phyloP scores from a whole-genome alignment of 257 asterid species.

The Capsicum baccatum region DNA sequence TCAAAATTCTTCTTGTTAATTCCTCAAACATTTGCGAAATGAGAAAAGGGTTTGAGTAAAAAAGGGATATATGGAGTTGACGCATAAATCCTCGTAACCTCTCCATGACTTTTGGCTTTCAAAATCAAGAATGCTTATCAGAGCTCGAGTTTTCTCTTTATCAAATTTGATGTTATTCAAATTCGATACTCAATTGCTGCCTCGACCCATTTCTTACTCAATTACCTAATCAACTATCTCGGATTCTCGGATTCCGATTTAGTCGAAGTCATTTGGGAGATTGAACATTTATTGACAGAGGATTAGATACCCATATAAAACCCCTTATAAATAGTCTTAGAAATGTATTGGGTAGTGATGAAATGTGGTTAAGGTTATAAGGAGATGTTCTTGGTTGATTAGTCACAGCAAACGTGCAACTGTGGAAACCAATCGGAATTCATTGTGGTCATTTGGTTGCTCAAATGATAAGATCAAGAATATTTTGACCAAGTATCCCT shows the following conservation, averaged over 20 bases:
- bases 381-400: background rate
- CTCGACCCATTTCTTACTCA: too few relatives aligned
- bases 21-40: too few relatives aligned
- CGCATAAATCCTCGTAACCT: too few relatives aligned
- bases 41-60: too few relatives aligned
- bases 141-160: too few relatives aligned
- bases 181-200: too few relatives aligned
- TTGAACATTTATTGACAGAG: background rate
- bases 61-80: too few relatives aligned
- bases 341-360: conserved; percentile 29
- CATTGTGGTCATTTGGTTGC: background rate
- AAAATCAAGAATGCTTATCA: too few relatives aligned
- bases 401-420: background rate
- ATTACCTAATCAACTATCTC: too few relatives aligned
- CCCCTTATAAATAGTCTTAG: background rate
- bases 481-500: background rate
- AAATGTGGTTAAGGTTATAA: conserved; percentile 28
- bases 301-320: conserved; percentile 20
- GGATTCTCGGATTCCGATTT: conserved; percentile 8
- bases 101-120: too few relatives aligned
- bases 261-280: background rate
- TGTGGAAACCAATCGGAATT: background rate
- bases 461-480: conserved; percentile 18
- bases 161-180: too few relatives aligned
- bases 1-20: too few relatives aligned